Conservation (phyloP, 495 filamentous ascomycete genomes). For the Penicillium bovifimosum region DNA sequence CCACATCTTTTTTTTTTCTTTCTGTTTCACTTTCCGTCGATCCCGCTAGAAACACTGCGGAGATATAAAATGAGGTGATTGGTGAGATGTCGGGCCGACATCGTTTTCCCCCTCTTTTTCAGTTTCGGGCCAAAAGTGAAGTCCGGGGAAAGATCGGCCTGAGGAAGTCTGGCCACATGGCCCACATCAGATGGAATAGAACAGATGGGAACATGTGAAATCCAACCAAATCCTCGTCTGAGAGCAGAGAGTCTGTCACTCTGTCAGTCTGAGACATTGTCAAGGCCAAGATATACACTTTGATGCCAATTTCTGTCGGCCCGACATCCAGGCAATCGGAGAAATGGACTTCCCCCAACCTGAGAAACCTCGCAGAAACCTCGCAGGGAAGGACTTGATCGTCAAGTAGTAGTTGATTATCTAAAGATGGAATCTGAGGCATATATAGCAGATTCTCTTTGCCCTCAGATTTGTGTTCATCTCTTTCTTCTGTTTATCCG, state of each 20-base stretch:
- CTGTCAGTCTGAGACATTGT: too few relatives aligned
- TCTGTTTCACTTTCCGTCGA: too few relatives aligned
- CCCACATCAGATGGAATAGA: not conserved
- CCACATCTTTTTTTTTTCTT: not conserved
- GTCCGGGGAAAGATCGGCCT: not conserved
- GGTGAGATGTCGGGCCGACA: slow-evolving; percentile 3
- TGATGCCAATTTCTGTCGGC: not conserved
- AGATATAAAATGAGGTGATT: not conserved
- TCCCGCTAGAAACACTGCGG: too few relatives aligned
- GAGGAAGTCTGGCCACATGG: not conserved
- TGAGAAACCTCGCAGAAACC: too few relatives aligned
- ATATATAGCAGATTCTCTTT: not conserved
- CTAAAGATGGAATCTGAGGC: not conserved
- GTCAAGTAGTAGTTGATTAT: not conserved
- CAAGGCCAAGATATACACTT: too few relatives aligned
- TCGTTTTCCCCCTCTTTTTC: not conserved
- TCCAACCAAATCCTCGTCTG: not conserved
- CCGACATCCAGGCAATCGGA: slow-evolving; percentile 5
- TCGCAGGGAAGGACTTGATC: not conserved
- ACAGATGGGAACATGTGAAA: not conserved
- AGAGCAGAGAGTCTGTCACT: too few relatives aligned
- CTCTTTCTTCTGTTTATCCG: not conserved
- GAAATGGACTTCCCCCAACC: not conserved
- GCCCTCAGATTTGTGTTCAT: not conserved
- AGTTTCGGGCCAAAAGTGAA: not conserved